Conservation (phyloP, 2,329 filamentous ascomycete species). For the Fusarium bactridioides region DNA sequence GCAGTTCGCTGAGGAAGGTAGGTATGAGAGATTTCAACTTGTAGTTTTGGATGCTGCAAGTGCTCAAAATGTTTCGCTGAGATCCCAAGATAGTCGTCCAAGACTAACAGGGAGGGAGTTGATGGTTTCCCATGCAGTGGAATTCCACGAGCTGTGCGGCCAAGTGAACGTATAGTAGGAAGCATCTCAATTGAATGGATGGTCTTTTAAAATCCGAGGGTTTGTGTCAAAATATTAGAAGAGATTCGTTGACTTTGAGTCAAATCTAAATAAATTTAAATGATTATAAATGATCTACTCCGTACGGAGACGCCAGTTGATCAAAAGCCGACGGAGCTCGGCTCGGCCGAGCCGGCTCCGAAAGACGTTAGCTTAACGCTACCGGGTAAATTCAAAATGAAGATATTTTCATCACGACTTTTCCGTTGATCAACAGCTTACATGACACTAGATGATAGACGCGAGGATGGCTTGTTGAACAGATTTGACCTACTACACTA, state of each 20-base stretch:
- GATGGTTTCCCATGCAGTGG: no score
- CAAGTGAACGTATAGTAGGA: not conserved
- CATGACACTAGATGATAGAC: accelerated
- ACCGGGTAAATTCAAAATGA: not conserved
- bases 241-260: not conserved
- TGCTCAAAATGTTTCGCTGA: not conserved
- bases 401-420: accelerated
- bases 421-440: no score
- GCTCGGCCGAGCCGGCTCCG: not conserved
- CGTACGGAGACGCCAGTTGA: no score
- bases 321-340: not conserved
- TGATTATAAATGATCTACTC: not conserved
- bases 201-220: accelerated
- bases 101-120: not conserved
- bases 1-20: not conserved
- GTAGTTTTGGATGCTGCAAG: not conserved
- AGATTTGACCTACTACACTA: no score
- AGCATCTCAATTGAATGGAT: not conserved
- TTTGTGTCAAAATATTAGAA: accelerated
- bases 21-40: accelerated
- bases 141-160: not conserved
- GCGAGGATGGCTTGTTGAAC: accelerated
- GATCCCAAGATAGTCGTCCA: not conserved
- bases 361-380: not conserved
- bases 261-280: not conserved